Conservation (phyloP, 768 basidiomycete genomes). For the Leccinum barrowsii region DNA sequence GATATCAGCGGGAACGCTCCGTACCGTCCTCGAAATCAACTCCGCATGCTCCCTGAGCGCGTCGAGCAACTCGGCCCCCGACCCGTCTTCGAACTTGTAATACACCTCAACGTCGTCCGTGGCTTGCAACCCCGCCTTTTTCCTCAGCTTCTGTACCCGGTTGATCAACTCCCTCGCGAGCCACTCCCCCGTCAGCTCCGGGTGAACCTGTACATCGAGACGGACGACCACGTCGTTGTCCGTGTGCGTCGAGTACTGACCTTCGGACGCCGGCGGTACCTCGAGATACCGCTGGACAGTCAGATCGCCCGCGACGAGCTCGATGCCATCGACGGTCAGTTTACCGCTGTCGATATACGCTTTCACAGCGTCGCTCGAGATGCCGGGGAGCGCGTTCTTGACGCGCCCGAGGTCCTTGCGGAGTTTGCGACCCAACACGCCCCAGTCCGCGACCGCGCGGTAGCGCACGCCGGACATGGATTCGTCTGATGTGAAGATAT, state of each 20-base stretch:
- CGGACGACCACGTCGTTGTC: conserved; percentile 94
- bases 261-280: conserved; percentile 54
- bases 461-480: conserved; percentile 82
- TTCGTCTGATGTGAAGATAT: conserved; percentile 86
- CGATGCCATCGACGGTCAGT: conserved; percentile 84
- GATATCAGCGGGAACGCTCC: conserved; percentile 63
- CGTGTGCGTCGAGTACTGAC: conserved; percentile 77
- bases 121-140: conserved; percentile 94
- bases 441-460: conserved; percentile 91
- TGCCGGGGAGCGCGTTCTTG: conserved; percentile 77
- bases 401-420: conserved; percentile 89
- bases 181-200: conserved; percentile 85
- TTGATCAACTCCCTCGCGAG: conserved; percentile 87
- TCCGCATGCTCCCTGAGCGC: conserved; percentile 68
- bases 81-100: conserved; percentile 72
- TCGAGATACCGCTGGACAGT: conserved; percentile 90
- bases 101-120: conserved; percentile 91
- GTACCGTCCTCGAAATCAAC: conserved; percentile 68
- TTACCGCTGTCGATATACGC: conserved; percentile 69
- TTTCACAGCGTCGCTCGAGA: conserved; percentile 82
- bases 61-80: conserved; percentile 57
- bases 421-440: conserved; percentile 89
- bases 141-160: conserved; percentile 91
- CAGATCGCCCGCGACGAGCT: conserved; percentile 87
- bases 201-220: conserved; percentile 84